Conservation (phyloP, 2,329 filamentous ascomycete genomes). For the Fusarium oxysporum region DNA sequence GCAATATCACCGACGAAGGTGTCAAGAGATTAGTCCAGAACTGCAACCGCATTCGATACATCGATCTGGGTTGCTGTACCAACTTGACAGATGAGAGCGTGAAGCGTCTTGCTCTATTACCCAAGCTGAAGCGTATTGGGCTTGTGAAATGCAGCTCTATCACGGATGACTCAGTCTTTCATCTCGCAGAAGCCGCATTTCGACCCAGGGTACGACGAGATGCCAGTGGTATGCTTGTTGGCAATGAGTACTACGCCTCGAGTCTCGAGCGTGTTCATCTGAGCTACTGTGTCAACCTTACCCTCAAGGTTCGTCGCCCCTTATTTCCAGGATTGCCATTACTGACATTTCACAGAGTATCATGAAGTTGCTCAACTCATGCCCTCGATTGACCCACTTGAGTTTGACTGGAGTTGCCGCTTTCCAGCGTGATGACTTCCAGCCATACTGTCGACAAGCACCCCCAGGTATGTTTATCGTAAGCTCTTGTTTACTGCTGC, state of each 20-base stretch:
- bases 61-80: conserved; percentile 94
- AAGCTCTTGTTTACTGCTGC: conserved; percentile 2
- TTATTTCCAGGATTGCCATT: background rate
- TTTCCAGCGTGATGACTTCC: conserved; percentile 87
- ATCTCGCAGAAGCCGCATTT: conserved; percentile 78
- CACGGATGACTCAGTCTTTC: conserved; percentile 88
- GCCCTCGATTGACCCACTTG: conserved; percentile 91
- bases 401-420: conserved; percentile 94
- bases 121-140: conserved; percentile 94
- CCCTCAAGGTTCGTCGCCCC: conserved; percentile 73
- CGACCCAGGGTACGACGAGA: conserved; percentile 63
- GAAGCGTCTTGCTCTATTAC: conserved; percentile 82
- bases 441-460: conserved; percentile 86
- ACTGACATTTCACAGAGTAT: conserved; percentile 74
- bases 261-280: conserved; percentile 94
- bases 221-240: conserved; percentile 58
- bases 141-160: conserved; percentile 93
- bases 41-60: conserved; percentile 96
- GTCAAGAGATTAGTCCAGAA: conserved; percentile 84
- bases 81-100: conserved; percentile 91
- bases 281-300: conserved; percentile 91
- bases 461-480: conserved; percentile 70
- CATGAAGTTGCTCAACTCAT: conserved; percentile 87
- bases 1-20: conserved; percentile 88
- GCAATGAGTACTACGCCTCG: conserved; percentile 65